phyloP scores from a whole-genome alignment of 2,329 filamentous ascomycete species.

The Talaromyces albobiverticillius region DNA sequence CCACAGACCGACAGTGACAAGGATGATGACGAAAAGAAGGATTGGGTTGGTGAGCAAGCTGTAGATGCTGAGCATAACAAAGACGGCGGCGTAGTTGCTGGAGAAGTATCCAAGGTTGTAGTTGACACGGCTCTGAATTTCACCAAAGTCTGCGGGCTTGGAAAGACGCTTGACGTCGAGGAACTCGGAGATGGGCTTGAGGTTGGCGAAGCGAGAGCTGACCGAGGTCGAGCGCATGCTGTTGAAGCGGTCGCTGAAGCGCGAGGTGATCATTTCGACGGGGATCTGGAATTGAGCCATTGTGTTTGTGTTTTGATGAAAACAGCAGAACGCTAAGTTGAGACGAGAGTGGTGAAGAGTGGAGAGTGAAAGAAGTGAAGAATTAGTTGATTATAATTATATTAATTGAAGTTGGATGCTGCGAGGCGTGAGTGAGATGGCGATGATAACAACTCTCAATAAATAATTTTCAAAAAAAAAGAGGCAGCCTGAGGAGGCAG shows the following conservation, averaged over 20 bases:
- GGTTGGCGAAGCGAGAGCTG: slow-evolving; percentile 81
- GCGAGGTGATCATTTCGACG: slow-evolving; percentile 84
- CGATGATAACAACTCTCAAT: too few relatives aligned
- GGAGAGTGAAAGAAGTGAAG: slow-evolving; percentile 6
- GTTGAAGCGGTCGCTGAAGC: slow-evolving; percentile 87
- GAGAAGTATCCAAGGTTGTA: slow-evolving; percentile 98
- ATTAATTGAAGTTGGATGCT: neutral
- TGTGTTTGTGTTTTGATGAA: slow-evolving; percentile 21
- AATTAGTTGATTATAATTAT: neutral
- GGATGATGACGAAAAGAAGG: slow-evolving; percentile 87
- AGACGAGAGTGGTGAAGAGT: slow-evolving; percentile 11
- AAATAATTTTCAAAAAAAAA: slow-evolving; percentile 3
- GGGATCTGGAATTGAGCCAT: slow-evolving; percentile 94
- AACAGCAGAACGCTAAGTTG: slow-evolving; percentile 9
- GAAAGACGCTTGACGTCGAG: slow-evolving; percentile 92
- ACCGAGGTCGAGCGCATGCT: slow-evolving; percentile 76
- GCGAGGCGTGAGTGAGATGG: neutral
- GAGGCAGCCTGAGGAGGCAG: slow-evolving; percentile 5
- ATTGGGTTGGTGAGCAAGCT: slow-evolving; percentile 82
- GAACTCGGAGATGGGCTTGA: slow-evolving; percentile 89
- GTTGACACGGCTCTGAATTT: slow-evolving; percentile 88
- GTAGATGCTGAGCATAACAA: slow-evolving; percentile 95
- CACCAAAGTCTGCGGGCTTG: slow-evolving; percentile 86
- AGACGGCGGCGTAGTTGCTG: slow-evolving; percentile 95
- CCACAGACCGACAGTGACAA: slow-evolving; percentile 83